A percentile compares a stretch with the other conserved stretches of the same genome.
Conservation (phyloP, 2,329 filamentous ascomycete genomes). For the Botryotinia narcissicola region DNA sequence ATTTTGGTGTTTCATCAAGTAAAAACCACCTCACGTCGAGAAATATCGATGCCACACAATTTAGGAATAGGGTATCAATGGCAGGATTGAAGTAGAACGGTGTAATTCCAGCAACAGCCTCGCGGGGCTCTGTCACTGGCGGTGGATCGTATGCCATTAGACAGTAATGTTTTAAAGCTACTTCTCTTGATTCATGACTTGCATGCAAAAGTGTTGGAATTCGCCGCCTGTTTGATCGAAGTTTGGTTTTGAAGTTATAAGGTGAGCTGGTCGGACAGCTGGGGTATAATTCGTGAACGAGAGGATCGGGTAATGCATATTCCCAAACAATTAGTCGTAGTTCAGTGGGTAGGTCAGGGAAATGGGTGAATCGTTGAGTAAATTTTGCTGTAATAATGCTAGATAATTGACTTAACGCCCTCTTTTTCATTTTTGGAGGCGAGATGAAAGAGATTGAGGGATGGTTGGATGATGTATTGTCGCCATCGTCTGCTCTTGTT, state of each 20-base stretch:
- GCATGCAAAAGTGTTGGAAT: slow-evolving; percentile 34
- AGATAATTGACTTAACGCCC: background rate
- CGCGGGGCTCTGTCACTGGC: slow-evolving; percentile 9
- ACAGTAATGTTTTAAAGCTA: slow-evolving; percentile 32
- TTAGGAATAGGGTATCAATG: slow-evolving; percentile 35
- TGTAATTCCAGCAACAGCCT: slow-evolving; percentile 33
- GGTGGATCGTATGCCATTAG: slow-evolving; percentile 34
- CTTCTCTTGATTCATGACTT: slow-evolving; percentile 31
- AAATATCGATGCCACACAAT: slow-evolving; percentile 33
- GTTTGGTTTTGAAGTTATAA: slow-evolving; percentile 37
- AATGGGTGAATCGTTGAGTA: slow-evolving; percentile 18
- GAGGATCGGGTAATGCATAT: slow-evolving; percentile 26
- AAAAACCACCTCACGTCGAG: slow-evolving; percentile 38
- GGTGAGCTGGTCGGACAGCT: slow-evolving; percentile 27
- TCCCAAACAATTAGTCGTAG: slow-evolving; percentile 36
- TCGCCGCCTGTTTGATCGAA: slow-evolving; percentile 34
- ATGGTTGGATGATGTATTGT: background rate
- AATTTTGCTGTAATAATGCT: slow-evolving; percentile 19
- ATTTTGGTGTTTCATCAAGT: slow-evolving; percentile 30
- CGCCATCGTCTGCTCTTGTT: slow-evolving; percentile 40
- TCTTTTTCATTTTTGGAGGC: background rate
- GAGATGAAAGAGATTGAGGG: background rate
- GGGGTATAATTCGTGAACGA: slow-evolving; percentile 37
- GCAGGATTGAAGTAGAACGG: slow-evolving; percentile 36
- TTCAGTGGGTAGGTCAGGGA: slow-evolving; percentile 32